Base-by-base conservation (phyloP, 2,329 filamentous ascomycete genomes). In the Penicillium sp. region DNA sequence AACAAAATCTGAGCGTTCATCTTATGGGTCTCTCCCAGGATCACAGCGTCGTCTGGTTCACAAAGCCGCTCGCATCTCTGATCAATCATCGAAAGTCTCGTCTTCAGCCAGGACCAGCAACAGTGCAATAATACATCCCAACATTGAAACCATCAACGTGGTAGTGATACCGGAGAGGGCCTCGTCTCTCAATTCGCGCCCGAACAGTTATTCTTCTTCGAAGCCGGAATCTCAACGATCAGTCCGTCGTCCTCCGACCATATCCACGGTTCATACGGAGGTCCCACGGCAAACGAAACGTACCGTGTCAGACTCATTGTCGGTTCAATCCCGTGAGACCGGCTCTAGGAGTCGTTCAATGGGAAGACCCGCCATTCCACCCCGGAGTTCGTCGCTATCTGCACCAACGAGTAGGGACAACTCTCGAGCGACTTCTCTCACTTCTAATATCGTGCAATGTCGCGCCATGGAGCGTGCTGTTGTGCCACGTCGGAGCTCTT, bases 41-140 rank as follows among this genome's bases (percentile, higher is more conserved):
- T 72, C 72, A 10, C 68, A 75, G 29, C 77, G 74, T 61, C 75
- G 73, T 36, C 65, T 80, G 16, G 65, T 77, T 14, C 78, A 80
- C 56, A 80, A 78, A 57, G 69, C 70, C 29, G 72, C 70, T 31
- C 75, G 72, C 18, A 75, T 81, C 36, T 72, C 72, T 11, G 74
- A 79, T 38, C 67, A 74, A 42, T 66, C 65, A 4, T 75, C 74
- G 2, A 73, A 74, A 39, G 59, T 69, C 12, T 71, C 72, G 6
- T 62, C 66, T 41, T 64, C 70, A 10, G 56, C 61, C 22, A 67
- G 64, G 48, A 59, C 65, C 10, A 60, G 59, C 4, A 62, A 65
- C n/a, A 67, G 53, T 46, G 59, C 52, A 19, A 57, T 60, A 19
- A 57, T 59, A 34, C 64, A 63, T 13, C 57, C 58, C 12, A 61